Evolutionary conservation across 192 early-diverging fungal species (phyloP), one percentile per base, ranked within the genome.

Genomic region (Umbelopsis sp.): DNA sequence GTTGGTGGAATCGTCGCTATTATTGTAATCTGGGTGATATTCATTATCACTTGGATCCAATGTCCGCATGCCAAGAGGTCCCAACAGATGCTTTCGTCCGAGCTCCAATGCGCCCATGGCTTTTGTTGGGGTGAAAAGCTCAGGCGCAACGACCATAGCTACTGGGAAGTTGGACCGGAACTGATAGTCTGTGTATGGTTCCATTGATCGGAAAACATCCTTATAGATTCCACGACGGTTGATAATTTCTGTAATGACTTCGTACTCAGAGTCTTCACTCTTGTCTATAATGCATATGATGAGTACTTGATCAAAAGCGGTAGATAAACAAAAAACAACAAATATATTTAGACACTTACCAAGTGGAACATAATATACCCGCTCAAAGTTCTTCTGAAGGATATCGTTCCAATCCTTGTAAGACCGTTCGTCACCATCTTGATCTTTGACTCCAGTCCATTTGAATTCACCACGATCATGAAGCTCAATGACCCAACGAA

Each of bases 11-110:
- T 99, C 95, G 76, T 99, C 91, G 50, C 83, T 82, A 77, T 99
- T 99, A 77, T 97, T 90, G 77, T 99, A 99, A 59, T 88, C 68
- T n/a, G 94, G 95, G 32, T 95, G 88, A 75, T 99, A 98, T n/a
- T 87, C 89, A 85, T 88, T 91, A 75, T 99, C 98, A 3, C 59
- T 66, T n/a, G 97, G 98, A 81, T 99, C 97, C 50, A 99, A 80
- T 1, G 98, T 98, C 70, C 94, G 91, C 86, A 99, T 97, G 21
- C 97, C 95, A 41, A 98, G 79, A 6, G 97, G 97, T 0, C 93
- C 97, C 0, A 88, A 69, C 24, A 99, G 77, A 26, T 85, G 73
- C 10, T 93, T 79, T 69, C 87, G 83, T 16, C 92, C 90, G 36
- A 92, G 74, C 21, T 87, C 73, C 47, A 99, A 81, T 9, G 92